These are phyloP conservation scores for Colletotrichum siamense DNA, from an alignment of 2,329 filamentous ascomycete genomes.

Conservation along the genomic window DNA sequence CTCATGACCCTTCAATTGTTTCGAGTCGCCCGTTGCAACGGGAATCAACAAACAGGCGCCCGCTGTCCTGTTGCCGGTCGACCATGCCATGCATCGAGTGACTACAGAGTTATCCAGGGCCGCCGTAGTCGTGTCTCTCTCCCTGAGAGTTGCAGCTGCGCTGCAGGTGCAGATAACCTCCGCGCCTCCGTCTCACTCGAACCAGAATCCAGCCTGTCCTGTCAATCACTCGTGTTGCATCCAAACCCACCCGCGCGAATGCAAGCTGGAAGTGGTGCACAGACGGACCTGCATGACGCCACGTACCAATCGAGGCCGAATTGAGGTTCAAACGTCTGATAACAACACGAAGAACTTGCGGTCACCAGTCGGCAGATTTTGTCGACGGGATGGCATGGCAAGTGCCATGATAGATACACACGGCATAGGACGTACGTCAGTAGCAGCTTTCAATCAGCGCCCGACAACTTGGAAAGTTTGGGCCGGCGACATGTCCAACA, in stretches of 20 bases:
- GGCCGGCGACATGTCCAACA: background rate
- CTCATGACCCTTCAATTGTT: conserved; percentile 6
- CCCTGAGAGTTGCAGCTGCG: conserved; percentile 21
- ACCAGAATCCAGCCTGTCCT: conserved; percentile 12
- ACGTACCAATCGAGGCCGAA: conserved; percentile 16
- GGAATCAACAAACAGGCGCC: conserved; percentile 9
- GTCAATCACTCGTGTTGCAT: conserved; percentile 15
- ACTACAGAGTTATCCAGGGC: background rate
- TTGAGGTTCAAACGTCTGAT: conserved; percentile 3
- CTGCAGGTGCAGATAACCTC: background rate
- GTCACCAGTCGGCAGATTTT: background rate
- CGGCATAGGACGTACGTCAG: background rate
- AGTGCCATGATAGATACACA: background rate
- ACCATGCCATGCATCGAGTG: background rate
- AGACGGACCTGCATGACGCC: conserved; percentile 24
- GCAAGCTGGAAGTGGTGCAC: conserved; percentile 17
- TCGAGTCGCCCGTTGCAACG: conserved; percentile 12
- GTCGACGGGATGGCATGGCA: background rate
- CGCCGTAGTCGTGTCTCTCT: background rate
- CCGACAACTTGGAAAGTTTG: background rate
- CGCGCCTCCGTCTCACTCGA: conserved; percentile 9
- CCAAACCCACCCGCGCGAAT: conserved; percentile 12
- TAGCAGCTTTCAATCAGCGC: background rate
- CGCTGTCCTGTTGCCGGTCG: background rate
- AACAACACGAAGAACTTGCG: background rate